phyloP scores from a whole-genome alignment of 352 stramenopile genomes.

The Globisporangium acanthophoron region DNA sequence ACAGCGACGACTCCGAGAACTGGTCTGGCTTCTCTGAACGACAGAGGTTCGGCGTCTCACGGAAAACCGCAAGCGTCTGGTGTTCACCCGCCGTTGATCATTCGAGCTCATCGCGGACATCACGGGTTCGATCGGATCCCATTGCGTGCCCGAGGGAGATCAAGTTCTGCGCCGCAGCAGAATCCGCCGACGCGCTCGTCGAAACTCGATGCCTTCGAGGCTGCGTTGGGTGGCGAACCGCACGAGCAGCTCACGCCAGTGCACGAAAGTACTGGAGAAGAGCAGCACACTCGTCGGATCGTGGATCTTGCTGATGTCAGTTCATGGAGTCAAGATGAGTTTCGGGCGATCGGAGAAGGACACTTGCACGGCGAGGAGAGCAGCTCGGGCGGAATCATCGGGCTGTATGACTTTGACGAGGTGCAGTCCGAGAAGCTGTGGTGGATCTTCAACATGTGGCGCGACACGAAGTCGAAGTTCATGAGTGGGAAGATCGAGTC shows the following conservation, averaged over 20 bases:
- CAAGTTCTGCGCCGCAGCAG: slow-evolving; percentile 53
- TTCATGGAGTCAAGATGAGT: slow-evolving; percentile 20
- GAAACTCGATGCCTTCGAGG: slow-evolving; percentile 3
- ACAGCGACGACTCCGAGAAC: slow-evolving; percentile 55
- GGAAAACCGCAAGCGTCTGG: background rate
- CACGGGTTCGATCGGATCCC: slow-evolving; percentile 19
- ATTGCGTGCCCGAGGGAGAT: slow-evolving; percentile 38
- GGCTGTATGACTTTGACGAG: slow-evolving; percentile 76
- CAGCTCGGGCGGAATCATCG: slow-evolving; percentile 48
- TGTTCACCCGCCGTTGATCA: slow-evolving; percentile 10
- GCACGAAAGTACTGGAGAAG: slow-evolving; percentile 5
- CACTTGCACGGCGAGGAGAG: slow-evolving; percentile 37
- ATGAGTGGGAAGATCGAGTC: slow-evolving; percentile 67
- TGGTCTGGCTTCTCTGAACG: slow-evolving; percentile 62
- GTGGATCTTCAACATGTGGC: slow-evolving; percentile 81
- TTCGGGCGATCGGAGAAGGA: slow-evolving; percentile 22
- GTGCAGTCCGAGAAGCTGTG: slow-evolving; percentile 76
- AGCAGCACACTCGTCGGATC: slow-evolving; percentile 15
- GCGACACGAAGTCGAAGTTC: slow-evolving; percentile 59
- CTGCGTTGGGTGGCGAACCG: background rate
- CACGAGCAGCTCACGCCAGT: slow-evolving; percentile 23
- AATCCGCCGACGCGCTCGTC: slow-evolving; percentile 1
- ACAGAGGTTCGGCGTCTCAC: slow-evolving; percentile 34
- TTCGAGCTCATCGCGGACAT: slow-evolving; percentile 10
- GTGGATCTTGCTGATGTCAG: slow-evolving; percentile 59